A percentile compares a stretch with the other conserved stretches of the same genome.
Evolutionary conservation across 2,329 filamentous ascomycete genomes (phyloP).

Genomic region (Penicillium sclerotigenum): DNA sequence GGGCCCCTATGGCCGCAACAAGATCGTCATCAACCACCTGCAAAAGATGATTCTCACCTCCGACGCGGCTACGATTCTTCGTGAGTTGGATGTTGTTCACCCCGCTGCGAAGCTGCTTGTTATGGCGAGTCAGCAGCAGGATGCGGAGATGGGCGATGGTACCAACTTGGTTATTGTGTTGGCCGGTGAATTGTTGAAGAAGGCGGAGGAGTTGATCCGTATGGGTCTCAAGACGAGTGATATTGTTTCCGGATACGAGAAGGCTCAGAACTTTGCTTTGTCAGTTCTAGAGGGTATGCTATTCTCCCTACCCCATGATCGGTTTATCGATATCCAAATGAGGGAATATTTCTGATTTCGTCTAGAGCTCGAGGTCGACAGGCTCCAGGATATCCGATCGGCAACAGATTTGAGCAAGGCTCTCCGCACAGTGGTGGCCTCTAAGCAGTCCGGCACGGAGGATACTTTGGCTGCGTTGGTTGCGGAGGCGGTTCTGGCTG

Average conservation of each 20-base stretch:
- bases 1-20: conserved; percentile 96
- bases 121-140: conserved; percentile 98
- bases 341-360: conserved; percentile 11
- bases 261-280: conserved; percentile 83
- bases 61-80: conserved; percentile 93
- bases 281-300: conserved; percentile 69
- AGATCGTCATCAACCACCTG: conserved; percentile 99
- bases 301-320: not conserved
- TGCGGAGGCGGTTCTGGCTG: conserved; percentile 76
- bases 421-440: conserved; percentile 88
- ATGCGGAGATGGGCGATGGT: conserved; percentile 97
- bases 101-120: conserved; percentile 95
- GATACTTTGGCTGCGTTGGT: conserved; percentile 83
- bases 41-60: conserved; percentile 99
- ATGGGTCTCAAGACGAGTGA: conserved; percentile 99
- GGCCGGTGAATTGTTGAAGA: conserved; percentile 90
- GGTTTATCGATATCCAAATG: not conserved
- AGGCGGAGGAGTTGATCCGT: conserved; percentile 91
- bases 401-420: conserved; percentile 88
- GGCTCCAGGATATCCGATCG: conserved; percentile 78
- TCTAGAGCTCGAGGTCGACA: conserved; percentile 79
- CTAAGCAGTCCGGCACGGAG: conserved; percentile 94
- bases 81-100: conserved; percentile 96
- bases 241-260: conserved; percentile 93
- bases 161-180: conserved; percentile 97